Evolutionary conservation across 2,329 filamentous ascomycete genomes (phyloP).

Genomic region (Colletotrichum cordylinicola): DNA sequence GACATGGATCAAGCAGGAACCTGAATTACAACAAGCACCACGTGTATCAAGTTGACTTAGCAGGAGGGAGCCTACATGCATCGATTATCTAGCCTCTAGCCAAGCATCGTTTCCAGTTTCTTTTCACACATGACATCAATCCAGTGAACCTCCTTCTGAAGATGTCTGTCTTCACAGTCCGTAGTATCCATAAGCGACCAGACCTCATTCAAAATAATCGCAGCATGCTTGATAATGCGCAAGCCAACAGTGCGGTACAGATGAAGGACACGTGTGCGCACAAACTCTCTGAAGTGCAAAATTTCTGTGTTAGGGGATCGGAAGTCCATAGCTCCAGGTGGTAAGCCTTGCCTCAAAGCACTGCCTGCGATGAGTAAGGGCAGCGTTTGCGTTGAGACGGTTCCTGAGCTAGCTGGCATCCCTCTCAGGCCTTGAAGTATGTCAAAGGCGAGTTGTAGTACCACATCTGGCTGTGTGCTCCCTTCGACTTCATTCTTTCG

Average conservation of each 20-base stretch:
- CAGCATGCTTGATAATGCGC: background rate
- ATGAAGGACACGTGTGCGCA: background rate
- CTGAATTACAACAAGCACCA: background rate
- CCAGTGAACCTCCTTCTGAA: background rate
- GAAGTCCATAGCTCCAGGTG: accelerated
- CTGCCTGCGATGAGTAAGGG: background rate
- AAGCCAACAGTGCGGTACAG: background rate
- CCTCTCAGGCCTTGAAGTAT: background rate
- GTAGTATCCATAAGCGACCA: background rate
- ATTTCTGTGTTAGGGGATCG: accelerated
- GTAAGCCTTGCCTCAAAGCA: background rate
- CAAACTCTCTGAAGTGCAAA: background rate
- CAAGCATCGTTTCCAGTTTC: background rate
- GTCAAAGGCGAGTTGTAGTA: background rate
- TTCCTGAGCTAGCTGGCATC: background rate
- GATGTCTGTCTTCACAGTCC: accelerated
- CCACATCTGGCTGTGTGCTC: accelerated
- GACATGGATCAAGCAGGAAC: background rate
- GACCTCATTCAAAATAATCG: accelerated
- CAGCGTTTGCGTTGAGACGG: background rate
- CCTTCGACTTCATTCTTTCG: background rate
- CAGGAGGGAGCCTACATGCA: too few species aligned
- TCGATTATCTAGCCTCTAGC: background rate
- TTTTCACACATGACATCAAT: background rate
- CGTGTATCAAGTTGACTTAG: background rate